Conservation (phyloP, 345 rosid genomes). For the Bruguiera sexangula region DNA sequence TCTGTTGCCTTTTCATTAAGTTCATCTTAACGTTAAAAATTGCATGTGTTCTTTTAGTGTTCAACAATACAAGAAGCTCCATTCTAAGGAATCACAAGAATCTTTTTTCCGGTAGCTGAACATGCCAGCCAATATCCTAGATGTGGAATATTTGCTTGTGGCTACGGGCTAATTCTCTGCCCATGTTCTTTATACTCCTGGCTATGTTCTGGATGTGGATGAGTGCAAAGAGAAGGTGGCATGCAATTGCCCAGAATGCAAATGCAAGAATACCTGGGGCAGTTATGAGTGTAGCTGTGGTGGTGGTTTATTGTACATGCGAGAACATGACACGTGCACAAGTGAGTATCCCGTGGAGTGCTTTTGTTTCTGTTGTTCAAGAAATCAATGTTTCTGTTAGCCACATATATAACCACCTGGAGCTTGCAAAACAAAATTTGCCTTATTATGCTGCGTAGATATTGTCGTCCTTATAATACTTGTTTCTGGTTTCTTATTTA, state of each 20-base stretch:
- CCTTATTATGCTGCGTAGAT: not conserved
- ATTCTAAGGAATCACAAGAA: not conserved
- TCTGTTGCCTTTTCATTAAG: too few species aligned
- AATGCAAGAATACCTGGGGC: conserved; percentile 92
- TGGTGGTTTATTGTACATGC: conserved; percentile 68
- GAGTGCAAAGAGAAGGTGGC: conserved; percentile 80
- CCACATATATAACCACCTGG: not conserved
- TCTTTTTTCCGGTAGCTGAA: not conserved
- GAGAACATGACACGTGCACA: conserved; percentile 82
- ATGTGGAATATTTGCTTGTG: not conserved
- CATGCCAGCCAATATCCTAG: not conserved
- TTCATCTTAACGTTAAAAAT: too few species aligned
- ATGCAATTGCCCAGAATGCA: conserved; percentile 72
- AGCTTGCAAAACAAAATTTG: not conserved
- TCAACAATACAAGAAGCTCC: too few species aligned
- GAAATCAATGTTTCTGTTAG: not conserved
- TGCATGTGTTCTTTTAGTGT: too few species aligned
- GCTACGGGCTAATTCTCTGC: not conserved
- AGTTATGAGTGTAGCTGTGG: conserved; percentile 84
- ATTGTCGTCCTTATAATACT: too few species aligned
- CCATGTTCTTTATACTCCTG: not conserved
- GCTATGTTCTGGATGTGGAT: conserved; percentile 48
- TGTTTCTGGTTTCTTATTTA: too few species aligned
- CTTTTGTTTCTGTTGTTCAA: not conserved
- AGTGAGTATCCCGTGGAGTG: conserved; percentile 38